Percentiles rank a stretch among this genome's conserved stretches.
phyloP scores from a whole-genome alignment of 805 yeast genomes.

The Zygoascus tannicola region DNA sequence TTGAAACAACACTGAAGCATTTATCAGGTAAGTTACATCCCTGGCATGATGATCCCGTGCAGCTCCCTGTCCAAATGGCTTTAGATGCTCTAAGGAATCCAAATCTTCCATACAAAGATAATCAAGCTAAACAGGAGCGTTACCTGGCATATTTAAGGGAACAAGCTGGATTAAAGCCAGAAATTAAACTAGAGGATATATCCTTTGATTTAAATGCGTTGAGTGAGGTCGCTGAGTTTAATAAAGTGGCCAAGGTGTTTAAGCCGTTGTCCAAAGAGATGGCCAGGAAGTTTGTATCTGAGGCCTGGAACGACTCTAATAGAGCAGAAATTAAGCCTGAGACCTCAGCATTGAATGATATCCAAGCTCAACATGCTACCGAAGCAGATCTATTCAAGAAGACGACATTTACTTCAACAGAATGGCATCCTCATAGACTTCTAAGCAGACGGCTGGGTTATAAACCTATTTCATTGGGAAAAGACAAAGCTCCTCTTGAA shows the following conservation, averaged over 20 bases:
- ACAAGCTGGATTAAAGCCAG: constrained; percentile 11
- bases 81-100: constrained; percentile 14
- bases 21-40: background rate
- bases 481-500: no score
- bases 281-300: constrained; percentile 17
- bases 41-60: background rate
- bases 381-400: background rate
- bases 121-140: constrained; percentile 15
- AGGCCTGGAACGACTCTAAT: background rate
- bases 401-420: background rate
- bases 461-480: no score
- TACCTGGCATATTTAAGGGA: constrained; percentile 17
- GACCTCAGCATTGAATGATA: no score
- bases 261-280: constrained; percentile 19
- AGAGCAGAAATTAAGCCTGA: background rate
- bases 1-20: background rate
- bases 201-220: constrained; percentile 2
- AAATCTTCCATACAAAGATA: constrained; percentile 17
- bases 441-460: background rate
- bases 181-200: constrained; percentile 1
- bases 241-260: constrained; percentile 20
- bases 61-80: constrained; percentile 8
- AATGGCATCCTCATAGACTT: background rate
- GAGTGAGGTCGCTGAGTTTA: constrained; percentile 19
- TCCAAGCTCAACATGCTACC: no score